Base-by-base conservation (phyloP, 1,284 basidiomycete species). In the Agroathelia rolfsii region DNA sequence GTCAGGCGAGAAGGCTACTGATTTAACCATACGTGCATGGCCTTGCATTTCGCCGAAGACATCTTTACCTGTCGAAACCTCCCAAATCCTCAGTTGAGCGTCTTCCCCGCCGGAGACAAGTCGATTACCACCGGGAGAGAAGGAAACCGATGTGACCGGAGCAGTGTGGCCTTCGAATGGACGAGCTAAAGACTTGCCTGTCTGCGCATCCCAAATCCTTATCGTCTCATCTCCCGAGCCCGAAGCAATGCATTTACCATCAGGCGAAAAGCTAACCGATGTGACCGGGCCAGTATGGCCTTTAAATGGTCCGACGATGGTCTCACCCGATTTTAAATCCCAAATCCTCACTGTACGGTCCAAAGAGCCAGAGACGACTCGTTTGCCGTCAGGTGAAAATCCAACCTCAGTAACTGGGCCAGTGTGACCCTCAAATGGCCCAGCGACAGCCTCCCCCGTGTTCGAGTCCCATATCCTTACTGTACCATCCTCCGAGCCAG, bases 291-390 rank as follows among this genome's bases (percentile, higher is more conserved):
- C 9, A 30, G 51, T 54, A 49, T 55, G 53, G 26, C 49, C 52
- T 30, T 46, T 40, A 39, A 54, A 49, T 1, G 49, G 49, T 21
- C 48, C 50, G 26, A 54, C 52, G 7, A 54, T 45, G 40, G 56
- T 54, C 2, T 33, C 19, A 15, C 39, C 40, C 9, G 30, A 34
- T 5, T 27, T 15, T 15, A 24, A 38, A 30, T 42, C 37, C 48
- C 39, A 45, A 20, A 41, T 39, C 24, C 26, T 28, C 17, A 41
- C 31, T 24, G 30, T 40, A 15, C 17, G 35, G 18, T 45, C 44
- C 22, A n/a, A 6, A 11, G 38, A 46, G 13, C 35, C 44, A 19
- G 46, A 46, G 1, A 39, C 38, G 13, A 46, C 27, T 5, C 25
- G 31, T n/a, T 31, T 27, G 5, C 39, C 28, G 32, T 39, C 32